Base-by-base conservation (phyloP, 2,329 filamentous ascomycete genomes). In the Alternaria ethzedia region DNA sequence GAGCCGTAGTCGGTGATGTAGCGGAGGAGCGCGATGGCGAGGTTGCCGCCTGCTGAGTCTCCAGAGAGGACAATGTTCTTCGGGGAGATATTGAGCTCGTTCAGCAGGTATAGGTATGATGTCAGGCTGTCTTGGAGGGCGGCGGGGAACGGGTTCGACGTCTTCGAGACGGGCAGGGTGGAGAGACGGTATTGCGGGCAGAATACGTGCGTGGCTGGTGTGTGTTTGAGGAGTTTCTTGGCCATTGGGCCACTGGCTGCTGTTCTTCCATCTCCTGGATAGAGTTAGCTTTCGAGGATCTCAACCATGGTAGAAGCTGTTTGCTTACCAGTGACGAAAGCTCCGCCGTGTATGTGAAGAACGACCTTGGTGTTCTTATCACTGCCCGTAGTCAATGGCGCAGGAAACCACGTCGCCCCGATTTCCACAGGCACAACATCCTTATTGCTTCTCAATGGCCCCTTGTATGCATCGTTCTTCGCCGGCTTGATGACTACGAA, bases 41-140 rank as follows among this genome's bases (percentile, higher is more conserved):
- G 72, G 66, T 86, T 85, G 0, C 75, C 84, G 57, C 85, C 85
- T 0, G 85, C 85, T 32, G 81, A 83, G 70, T 87, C 85, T 6
- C 85, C 85, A 0, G 79, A 81, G 0, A 87, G 15, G 0, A 83
- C 74, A 58, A 86, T 83, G 32, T 81, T 75, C 0, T 64, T 54
- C 0, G 84, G 67, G 0, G 81, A 69, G 45, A 86, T 78, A 1
- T 75, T 63, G 13, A 83, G 70, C 5, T 75, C 73, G n/a, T 80
- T 70, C 11, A 84, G 62, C 0, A 86, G 78, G 70, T 85, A 83
- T 7, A 81, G 69, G 68, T 85, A 86, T 5, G 78, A 68, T 0
- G 84, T 82, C 46, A 87, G 64, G 4, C 75, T 76, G 68, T 87
- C 85, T 71, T 86, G 85, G 4, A 86, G 69, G 5, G 83, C 82